A percentile compares a stretch with the other conserved stretches of the same genome.
Conservation (phyloP, 768 basidiomycete species). For the Xanthoconium stramineum region DNA sequence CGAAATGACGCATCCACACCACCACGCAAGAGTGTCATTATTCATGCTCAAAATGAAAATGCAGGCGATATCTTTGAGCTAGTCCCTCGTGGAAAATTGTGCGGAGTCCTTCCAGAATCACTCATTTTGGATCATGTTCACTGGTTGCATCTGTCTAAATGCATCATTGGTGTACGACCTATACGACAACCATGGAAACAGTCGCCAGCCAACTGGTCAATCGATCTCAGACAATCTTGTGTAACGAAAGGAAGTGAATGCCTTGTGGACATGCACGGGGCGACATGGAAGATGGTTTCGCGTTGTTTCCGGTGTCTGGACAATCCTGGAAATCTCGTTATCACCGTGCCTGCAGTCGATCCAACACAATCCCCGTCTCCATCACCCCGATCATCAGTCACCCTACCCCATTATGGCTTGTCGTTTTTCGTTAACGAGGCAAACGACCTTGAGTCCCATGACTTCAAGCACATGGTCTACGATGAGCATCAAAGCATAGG, state of each 20-base stretch:
- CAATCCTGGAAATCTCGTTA: background rate
- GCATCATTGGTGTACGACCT: background rate
- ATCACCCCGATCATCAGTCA: background rate
- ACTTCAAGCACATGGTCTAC: background rate
- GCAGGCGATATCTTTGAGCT: constrained; percentile 9
- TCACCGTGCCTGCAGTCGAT: background rate
- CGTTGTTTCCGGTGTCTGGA: background rate
- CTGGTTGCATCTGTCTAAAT: background rate
- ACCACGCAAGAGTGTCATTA: constrained; percentile 1
- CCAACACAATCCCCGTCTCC: background rate
- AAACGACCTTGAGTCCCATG: no score
- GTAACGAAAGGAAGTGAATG: background rate
- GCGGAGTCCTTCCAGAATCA: constrained; percentile 18
- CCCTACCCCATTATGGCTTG: background rate
- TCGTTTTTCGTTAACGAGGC: no score
- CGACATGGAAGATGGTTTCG: background rate
- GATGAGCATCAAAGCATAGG: background rate
- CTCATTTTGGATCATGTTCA: background rate
- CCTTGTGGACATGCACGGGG: background rate
- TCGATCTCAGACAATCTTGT: background rate
- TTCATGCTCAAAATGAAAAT: constrained; percentile 1
- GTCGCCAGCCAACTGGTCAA: background rate
- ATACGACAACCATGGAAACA: background rate
- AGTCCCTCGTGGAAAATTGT: constrained; percentile 14
- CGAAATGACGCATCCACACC: constrained; percentile 5